Conservation (phyloP, 345 rosid genomes). For the Excoecaria cochinchinensis region DNA sequence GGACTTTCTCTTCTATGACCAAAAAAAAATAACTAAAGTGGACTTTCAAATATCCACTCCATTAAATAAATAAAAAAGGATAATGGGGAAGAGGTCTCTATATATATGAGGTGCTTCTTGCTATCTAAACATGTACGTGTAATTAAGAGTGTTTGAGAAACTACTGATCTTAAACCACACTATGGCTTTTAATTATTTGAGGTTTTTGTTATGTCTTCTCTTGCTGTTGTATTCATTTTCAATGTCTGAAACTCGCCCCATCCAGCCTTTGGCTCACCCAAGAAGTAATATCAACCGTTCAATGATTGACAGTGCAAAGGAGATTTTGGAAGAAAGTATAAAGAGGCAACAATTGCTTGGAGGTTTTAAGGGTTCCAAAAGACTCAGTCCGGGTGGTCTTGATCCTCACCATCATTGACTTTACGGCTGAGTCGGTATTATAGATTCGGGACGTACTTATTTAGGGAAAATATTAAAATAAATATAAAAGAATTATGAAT, state of each 20-base stretch:
- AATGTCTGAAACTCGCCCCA: constrained; percentile 30
- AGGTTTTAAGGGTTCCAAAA: constrained; percentile 33
- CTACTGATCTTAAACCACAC: background rate
- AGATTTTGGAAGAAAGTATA: constrained; percentile 45
- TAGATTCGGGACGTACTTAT: too few relatives aligned
- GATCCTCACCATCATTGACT: constrained; percentile 59
- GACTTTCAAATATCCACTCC: background rate
- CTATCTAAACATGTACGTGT: background rate
- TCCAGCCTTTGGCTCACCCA: constrained; percentile 12
- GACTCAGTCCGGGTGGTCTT: constrained; percentile 71
- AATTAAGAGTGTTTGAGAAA: background rate
- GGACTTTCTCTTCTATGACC: background rate
- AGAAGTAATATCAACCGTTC: constrained; percentile 15
- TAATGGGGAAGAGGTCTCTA: background rate
- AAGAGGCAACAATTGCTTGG: constrained; percentile 25
- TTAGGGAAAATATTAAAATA: too few relatives aligned
- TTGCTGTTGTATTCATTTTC: constrained; percentile 33
- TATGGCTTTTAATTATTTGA: constrained; percentile 26
- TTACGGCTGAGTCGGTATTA: too few relatives aligned
- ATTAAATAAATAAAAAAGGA: too few relatives aligned
- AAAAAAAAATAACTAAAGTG: too few relatives aligned
- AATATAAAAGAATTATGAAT: too few relatives aligned
- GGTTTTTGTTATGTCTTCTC: constrained; percentile 26
- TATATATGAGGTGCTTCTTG: background rate
- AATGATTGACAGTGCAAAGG: constrained; percentile 43